Base-by-base conservation (phyloP, 495 filamentous ascomycete genomes). In the Extremus antarcticus region DNA sequence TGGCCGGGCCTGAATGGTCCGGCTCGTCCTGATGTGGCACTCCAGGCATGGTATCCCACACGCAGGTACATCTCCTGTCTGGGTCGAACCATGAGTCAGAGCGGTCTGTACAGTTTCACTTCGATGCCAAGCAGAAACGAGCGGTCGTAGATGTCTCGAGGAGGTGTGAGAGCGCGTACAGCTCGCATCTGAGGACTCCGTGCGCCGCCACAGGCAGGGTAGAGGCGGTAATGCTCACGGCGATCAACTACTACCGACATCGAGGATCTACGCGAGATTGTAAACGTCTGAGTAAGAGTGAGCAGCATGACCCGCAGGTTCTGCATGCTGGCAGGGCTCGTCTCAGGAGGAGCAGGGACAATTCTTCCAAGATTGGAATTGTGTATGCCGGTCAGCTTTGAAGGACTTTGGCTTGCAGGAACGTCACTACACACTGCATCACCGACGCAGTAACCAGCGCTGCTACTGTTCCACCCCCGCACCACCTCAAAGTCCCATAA, bases 231-330 rank as follows among this genome's bases (percentile, higher is more conserved):
- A n/a, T 50, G 15, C n/a, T 32, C 25, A 16, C 8, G 16, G 23
- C 20, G 47, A 50, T 50, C 47, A 23, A 50, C 47, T 32, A 23
- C 4, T 13, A 16, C 22, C 47, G 23, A 10, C 47, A 19, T 29
- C 47, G 22, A 29, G 25, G 23, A 50, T 38, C 47, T 50, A 50
- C 25, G 47, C 47, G 47, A 50, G 25, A 56, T 56, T 56, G 53
- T 50, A 23, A 46, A 40, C 10, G 47, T 21, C 41, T 45, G 16
- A n/a, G 29, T 13, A 35, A 35, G 19, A 21, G 41, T 45, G 41
- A 45, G 41, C 41, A 45, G 8, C 7, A 4, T 13, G 41, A 45
- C 41, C 41, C 41, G 41, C 41, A n/a, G 7, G 19, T 45, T 45
- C 16, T 45, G 41, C 19, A 21, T n/a, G 16, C 19, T 45, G 4